Conservation (phyloP, 1,284 basidiomycete species). For the Cryptococcus sp. region DNA sequence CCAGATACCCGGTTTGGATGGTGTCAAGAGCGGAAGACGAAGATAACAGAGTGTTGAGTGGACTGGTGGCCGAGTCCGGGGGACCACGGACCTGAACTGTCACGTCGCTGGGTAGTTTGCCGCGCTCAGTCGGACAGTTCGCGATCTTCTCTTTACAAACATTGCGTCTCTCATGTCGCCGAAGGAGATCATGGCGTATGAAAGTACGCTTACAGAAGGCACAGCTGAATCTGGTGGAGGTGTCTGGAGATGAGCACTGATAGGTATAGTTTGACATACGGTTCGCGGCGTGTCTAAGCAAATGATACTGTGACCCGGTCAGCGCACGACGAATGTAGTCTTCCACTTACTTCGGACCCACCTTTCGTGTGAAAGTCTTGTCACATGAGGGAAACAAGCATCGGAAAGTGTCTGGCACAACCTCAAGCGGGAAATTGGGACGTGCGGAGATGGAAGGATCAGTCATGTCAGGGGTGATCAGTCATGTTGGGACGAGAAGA, state of each 20-base stretch:
- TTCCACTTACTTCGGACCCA: too few species aligned
- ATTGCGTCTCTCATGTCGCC: slow-evolving; percentile 43
- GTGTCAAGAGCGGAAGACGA: background rate
- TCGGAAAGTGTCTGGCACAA: too few species aligned
- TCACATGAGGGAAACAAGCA: too few species aligned
- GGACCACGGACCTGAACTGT: too few species aligned
- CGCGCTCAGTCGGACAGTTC: too few species aligned
- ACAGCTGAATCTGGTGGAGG: slow-evolving; percentile 33
- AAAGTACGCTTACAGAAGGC: slow-evolving; percentile 35
- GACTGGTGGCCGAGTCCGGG: background rate
- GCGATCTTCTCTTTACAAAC: slow-evolving; percentile 32
- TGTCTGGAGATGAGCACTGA: slow-evolving; percentile 23
- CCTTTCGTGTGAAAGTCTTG: too few species aligned
- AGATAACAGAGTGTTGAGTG: background rate
- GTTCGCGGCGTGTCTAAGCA: slow-evolving; percentile 45
- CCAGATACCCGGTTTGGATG: background rate
- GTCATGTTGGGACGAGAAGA: background rate
- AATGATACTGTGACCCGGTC: slow-evolving; percentile 35
- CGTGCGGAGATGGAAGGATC: background rate
- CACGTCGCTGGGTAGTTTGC: too few species aligned
- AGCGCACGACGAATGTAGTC: too few species aligned
- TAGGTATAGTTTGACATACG: slow-evolving; percentile 24
- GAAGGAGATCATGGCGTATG: slow-evolving; percentile 43
- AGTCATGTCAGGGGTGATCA: background rate
- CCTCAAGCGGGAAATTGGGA: too few species aligned